Base-by-base conservation (phyloP, 208 protist species). In the Acanthamoeba culbertsoni region DNA sequence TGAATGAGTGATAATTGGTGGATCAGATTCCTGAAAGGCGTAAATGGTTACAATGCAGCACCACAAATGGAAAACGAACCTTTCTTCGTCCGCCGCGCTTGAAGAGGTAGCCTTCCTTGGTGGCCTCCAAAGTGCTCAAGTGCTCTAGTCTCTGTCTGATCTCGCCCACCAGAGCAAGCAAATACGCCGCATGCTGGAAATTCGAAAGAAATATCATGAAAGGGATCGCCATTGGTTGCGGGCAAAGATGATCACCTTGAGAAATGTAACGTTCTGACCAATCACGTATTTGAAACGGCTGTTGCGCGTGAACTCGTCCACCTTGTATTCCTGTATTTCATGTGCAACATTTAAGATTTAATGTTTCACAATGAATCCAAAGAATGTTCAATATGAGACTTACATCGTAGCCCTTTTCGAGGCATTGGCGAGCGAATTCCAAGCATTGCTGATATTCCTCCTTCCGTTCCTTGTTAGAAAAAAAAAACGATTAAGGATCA, bases 51-150 rank as follows among this genome's bases (percentile, higher is more conserved):
- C n/a, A n/a, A n/a, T n/a, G n/a, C n/a, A n/a, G n/a, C n/a, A n/a
- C n/a, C n/a, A n/a, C n/a, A n/a, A n/a, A n/a, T n/a, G n/a, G n/a
- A n/a, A n/a, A 84, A 8, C 40, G n/a, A 37, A 88, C 77, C 77
- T 88, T 88, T 35, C 77, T 88, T 28, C 77, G 77, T 12, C 77
- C 77, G 6, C 77, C 77, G 31, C 51, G 43, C 33, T 88, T 88
- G 77, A 88, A 62, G 51, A 88, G 77, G 31, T 88, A 88, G 43
- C 77, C 77, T 12, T 88, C 77, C 37, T 88, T 88, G 48, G 51
- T 88, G 48, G 77, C 77, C 20, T 88, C 51, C 46, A 62, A 31
- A 0, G 31, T 88, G 77, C 48, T 88, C 68, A 79, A 40, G n/a
- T 79, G 68, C 48, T 79, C 68, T 40, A 79, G 68, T 26, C 68